Conservation (phyloP, 192 early-diverging fungal species). For the Haplosporangium gracile region DNA sequence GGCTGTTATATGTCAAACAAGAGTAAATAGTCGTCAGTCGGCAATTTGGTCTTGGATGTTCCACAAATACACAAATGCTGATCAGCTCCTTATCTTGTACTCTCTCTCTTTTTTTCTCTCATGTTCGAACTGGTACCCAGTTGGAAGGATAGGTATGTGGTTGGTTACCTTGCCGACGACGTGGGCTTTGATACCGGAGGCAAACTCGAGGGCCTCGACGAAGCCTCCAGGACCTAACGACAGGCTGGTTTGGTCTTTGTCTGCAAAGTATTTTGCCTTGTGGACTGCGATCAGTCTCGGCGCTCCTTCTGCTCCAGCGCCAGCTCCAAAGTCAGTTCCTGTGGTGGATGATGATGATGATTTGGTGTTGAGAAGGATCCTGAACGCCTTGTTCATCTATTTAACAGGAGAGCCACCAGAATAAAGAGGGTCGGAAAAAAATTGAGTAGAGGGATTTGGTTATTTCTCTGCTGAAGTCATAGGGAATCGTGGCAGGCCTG, state of each 20-base stretch:
- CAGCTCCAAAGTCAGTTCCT: background rate
- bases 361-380: constrained; percentile 65
- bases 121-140: too few relatives aligned
- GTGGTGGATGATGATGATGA: constrained; percentile 56
- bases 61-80: too few relatives aligned
- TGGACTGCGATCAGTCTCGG: constrained; percentile 82
- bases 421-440: too few relatives aligned
- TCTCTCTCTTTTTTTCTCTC: too few relatives aligned
- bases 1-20: constrained; percentile 56
- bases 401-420: background rate
- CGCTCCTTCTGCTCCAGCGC: background rate
- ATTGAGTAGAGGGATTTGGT: too few relatives aligned
- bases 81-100: too few relatives aligned
- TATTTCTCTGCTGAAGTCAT: background rate
- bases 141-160: background rate
- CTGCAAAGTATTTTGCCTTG: constrained; percentile 84
- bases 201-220: constrained; percentile 86
- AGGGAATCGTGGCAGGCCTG: background rate
- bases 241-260: constrained; percentile 65
- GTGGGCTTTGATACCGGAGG: constrained; percentile 71
- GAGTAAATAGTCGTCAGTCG: background rate
- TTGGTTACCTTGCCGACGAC: constrained; percentile 81
- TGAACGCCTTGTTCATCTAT: constrained; percentile 84
- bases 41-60: background rate
- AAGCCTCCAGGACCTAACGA: constrained; percentile 92